These are phyloP conservation scores for Stagonosporopsis rhizophila DNA, from an alignment of 2,329 filamentous ascomycete genomes.

Conservation along the genomic window DNA sequence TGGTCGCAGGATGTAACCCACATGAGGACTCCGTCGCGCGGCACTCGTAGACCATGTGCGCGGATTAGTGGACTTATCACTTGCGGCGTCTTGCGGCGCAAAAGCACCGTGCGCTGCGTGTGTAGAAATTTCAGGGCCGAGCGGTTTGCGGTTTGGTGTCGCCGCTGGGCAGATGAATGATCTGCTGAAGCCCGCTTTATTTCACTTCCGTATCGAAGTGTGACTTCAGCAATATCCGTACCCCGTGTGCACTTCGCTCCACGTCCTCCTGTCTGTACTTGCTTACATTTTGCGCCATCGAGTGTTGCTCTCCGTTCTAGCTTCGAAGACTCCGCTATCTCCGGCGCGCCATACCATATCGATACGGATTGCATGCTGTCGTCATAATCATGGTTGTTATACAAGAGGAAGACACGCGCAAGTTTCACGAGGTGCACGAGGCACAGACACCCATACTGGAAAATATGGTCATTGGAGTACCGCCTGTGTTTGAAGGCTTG, in stretches of 20 bases:
- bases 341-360: slow-evolving; percentile 18
- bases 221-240: slow-evolving; percentile 9
- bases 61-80: slow-evolving; percentile 1
- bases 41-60: slow-evolving; percentile 6
- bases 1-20: slow-evolving; percentile 3
- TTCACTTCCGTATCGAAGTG: slow-evolving; percentile 3
- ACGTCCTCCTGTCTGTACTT: neutral
- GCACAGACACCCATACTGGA: slow-evolving; percentile 43
- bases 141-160: slow-evolving; percentile 13
- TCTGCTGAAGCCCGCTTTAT: slow-evolving; percentile 14
- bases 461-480: slow-evolving; percentile 48
- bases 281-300: neutral
- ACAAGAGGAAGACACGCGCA: slow-evolving; percentile 24
- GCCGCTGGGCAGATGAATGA: slow-evolving; percentile 10
- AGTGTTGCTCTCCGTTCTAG: slow-evolving; percentile 13
- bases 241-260: neutral
- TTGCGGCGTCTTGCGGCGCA: slow-evolving; percentile 13
- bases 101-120: slow-evolving; percentile 11
- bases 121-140: slow-evolving; percentile 15
- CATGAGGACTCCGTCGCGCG: slow-evolving; percentile 7
- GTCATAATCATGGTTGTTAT: slow-evolving; percentile 30
- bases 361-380: slow-evolving; percentile 15
- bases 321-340: slow-evolving; percentile 12
- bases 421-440: slow-evolving; percentile 36
- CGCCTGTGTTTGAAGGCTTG: slow-evolving; percentile 46